Evolutionary conservation across 345 rosid genomes (phyloP).

Genomic region (Toxicodendron radicans): DNA sequence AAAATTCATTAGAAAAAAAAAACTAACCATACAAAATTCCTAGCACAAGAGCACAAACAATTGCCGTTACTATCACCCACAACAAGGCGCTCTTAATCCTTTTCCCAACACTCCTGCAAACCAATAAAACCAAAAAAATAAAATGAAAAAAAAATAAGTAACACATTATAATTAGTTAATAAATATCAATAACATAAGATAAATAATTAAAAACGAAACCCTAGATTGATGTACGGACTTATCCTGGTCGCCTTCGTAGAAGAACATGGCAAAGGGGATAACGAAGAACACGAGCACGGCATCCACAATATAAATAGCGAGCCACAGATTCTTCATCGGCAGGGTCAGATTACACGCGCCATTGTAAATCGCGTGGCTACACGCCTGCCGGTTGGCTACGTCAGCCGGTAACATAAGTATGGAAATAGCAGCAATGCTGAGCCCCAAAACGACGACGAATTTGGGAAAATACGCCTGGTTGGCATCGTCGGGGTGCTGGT

Average conservation of each 20-base stretch:
- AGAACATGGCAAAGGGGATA: slow-evolving; percentile 97
- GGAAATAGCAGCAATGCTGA: slow-evolving; percentile 81
- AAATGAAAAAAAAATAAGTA: background rate
- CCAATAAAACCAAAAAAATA: slow-evolving; percentile 3
- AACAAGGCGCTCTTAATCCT: slow-evolving; percentile 77
- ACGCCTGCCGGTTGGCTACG: slow-evolving; percentile 98
- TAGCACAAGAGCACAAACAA: slow-evolving; percentile 79
- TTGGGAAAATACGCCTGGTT: slow-evolving; percentile 99
- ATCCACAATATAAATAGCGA: slow-evolving; percentile 75
- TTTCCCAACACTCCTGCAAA: slow-evolving; percentile 72
- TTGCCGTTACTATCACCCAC: slow-evolving; percentile 81
- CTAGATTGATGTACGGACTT: slow-evolving; percentile 53
- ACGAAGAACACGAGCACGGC: slow-evolving; percentile 91
- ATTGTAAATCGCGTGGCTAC: slow-evolving; percentile 83
- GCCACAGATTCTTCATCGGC: slow-evolving; percentile 99
- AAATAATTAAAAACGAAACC: slow-evolving; percentile 3
- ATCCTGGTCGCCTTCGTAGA: slow-evolving; percentile 99
- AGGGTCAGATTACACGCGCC: slow-evolving; percentile 92
- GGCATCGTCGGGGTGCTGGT: slow-evolving; percentile 98
- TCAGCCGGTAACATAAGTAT: slow-evolving; percentile 98
- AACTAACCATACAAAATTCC: slow-evolving; percentile 92
- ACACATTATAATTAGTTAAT: background rate
- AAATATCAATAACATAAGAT: background rate
- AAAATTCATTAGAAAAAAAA: slow-evolving; percentile 6
- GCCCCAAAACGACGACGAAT: slow-evolving; percentile 91